phyloP scores from a whole-genome alignment of 1,284 basidiomycete species.

The Fomitopsis pinicola region DNA sequence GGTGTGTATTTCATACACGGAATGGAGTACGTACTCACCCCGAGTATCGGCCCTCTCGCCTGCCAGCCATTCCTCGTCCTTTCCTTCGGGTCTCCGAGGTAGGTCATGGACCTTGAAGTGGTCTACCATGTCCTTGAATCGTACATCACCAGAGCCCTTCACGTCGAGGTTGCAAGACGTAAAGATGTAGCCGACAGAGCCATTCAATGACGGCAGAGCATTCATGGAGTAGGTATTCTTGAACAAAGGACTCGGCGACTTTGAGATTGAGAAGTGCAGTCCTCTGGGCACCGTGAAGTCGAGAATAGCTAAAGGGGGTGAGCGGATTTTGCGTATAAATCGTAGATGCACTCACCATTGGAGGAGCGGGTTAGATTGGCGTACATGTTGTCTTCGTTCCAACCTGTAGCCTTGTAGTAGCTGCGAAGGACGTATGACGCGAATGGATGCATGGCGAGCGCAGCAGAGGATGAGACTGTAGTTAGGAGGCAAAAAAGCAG shows the following conservation, averaged over 20 bases:
- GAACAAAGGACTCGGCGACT: conserved; percentile 87
- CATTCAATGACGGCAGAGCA: conserved; percentile 86
- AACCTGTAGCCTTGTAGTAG: conserved; percentile 89
- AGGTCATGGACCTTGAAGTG: conserved; percentile 79
- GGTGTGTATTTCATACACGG: conserved; percentile 3
- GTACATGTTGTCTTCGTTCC: conserved; percentile 96
- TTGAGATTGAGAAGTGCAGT: conserved; percentile 79
- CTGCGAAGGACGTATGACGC: conserved; percentile 84
- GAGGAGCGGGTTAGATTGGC: conserved; percentile 88
- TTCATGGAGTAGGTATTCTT: conserved; percentile 90
- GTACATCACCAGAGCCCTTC: conserved; percentile 66
- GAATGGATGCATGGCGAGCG: conserved; percentile 68
- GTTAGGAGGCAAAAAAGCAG: not conserved
- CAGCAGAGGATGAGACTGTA: not conserved
- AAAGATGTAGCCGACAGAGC: conserved; percentile 93
- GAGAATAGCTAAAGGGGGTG: conserved; percentile 57
- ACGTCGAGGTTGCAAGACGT: conserved; percentile 79
- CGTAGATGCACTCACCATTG: conserved; percentile 53
- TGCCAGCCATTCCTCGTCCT: conserved; percentile 75
- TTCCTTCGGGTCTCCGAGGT: conserved; percentile 69
- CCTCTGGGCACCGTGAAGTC: conserved; percentile 82
- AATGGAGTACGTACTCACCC: conserved; percentile 44
- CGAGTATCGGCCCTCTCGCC: conserved; percentile 75
- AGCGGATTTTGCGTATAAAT: conserved; percentile 4
- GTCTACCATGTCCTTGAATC: conserved; percentile 88